These are phyloP conservation scores for Sisymbrium altissimum DNA, from an alignment of 345 rosid species.

Conservation along the genomic window DNA sequence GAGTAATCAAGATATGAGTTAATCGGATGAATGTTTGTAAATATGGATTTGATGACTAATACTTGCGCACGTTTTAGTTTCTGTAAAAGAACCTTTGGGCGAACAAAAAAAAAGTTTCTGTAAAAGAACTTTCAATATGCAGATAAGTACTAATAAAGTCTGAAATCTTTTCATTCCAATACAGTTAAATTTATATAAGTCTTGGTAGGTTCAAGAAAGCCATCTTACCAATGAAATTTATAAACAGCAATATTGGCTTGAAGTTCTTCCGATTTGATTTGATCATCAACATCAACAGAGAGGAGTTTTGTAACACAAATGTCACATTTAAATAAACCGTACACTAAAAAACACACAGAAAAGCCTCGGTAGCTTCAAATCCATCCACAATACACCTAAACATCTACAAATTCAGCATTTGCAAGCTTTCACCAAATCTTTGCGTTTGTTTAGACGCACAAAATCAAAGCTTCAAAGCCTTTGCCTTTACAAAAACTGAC, in stretches of 20 bases:
- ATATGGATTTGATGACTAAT: constrained; percentile 15
- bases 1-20: constrained; percentile 1
- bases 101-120: not conserved
- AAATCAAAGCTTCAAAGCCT: constrained; percentile 13
- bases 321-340: not conserved
- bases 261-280: constrained; percentile 36
- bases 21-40: constrained; percentile 9
- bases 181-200: not conserved
- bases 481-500: constrained; percentile 28
- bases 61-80: constrained; percentile 11
- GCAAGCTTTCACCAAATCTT: constrained; percentile 19
- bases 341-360: constrained; percentile 16
- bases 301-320: constrained; percentile 39
- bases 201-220: not conserved
- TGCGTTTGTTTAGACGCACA: constrained; percentile 15
- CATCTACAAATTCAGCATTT: constrained; percentile 8
- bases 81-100: not conserved
- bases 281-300: constrained; percentile 25
- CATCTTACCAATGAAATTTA: constrained; percentile 41
- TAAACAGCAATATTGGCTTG: constrained; percentile 11
- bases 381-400: constrained; percentile 11
- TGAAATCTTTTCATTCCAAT: not conserved
- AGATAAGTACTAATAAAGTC: not conserved
- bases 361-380: constrained; percentile 13
- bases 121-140: constrained; percentile 10